Base-by-base conservation (phyloP, 257 asterid genomes). In the Fraxinus americana region DNA sequence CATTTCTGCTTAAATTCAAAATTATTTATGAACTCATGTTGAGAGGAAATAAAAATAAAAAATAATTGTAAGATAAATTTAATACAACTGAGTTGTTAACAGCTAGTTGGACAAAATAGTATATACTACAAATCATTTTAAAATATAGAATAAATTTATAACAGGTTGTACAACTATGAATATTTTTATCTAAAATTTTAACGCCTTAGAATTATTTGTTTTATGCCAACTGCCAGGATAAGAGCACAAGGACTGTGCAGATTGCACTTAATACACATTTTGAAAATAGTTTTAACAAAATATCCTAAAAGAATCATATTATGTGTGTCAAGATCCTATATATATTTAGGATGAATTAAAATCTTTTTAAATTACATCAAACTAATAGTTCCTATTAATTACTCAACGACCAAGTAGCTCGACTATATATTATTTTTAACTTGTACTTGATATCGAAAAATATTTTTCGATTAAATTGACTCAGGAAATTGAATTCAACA, bases 401-500 rank as follows among this genome's bases (percentile, higher is more conserved):
- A 36, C 41, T 7, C 41, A 36, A 36, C 41, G 41, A 36, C 39
- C 39, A 35, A 16, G 1, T 12, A 3, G 59, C 59, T 13, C 3
- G 14, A 41, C 50, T 41, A 41, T 41, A 41, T 41, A 41, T 41
- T 45, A 45, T 45, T 13, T 3, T 4, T 0, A 45, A 45, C 19
- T 11, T 52, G 2, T 52, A 16, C 9, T 52, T 16, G 23, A 52
- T 4, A 52, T 52, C 30, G 1, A 21, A 59, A 9, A 23, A 3
- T 61, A 23, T 7, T 7, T 61, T 61, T 23, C 16, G 5, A n/a
- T 61, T 23, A 27, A 21, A 57, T 21, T 57, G 27, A 19, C 30
- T n/a, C 0, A 12, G 12, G 11, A 21, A 57, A 63, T 25, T 10
- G 5, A 27, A 4, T 27, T n/a, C 9, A 43, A 21, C 74, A 94